Base-by-base conservation (phyloP, 768 basidiomycete species). In the Gymnopilus junonius region DNA sequence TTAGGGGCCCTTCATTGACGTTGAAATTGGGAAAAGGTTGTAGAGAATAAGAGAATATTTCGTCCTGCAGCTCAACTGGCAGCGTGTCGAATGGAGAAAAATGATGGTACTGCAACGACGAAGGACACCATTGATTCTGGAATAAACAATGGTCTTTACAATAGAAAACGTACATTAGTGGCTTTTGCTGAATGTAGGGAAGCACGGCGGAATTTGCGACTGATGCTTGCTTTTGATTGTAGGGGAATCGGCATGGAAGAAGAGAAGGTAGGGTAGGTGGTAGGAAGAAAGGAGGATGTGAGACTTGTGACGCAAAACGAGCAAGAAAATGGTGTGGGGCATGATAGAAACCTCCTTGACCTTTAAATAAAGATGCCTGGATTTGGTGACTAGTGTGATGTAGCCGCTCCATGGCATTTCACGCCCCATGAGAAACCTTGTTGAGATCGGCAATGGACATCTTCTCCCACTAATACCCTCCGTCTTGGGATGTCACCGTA, bases 21-120 rank as follows among this genome's bases (percentile, higher is more conserved):
- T 65, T 67, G 34, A 82, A 69, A n/a, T 58, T 68, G 31, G 77
- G 75, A 59, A 76, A 77, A 0, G 67, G 57, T 20, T 72, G 67
- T n/a, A 79, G 66, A 64, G 77, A 80, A 17, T 75, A 73, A 8
- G 68, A 66, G 67, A 85, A 85, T 35, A 87, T 80, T 69, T 83
- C 80, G 35, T 77, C 75, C 31, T 78, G 75, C 3, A 85, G 68
- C 67, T 86, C 85, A 1, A 79, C 45, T 5, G 84, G 83, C 7
- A 86, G 71, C 14, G 68, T 64, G 53, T 74, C 69, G 60, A 85
- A 80, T 35, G 64, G 53, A 4, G 69, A 70, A 61, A 31, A 23
- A 54, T 50, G 42, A 31, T 12, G 25, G 59, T 21, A 45, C 27
- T 42, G 21, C n/a, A 46, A 32, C 5, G 17, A 55, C 25, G 14